Percentiles rank a stretch among this genome's conserved stretches.
phyloP scores from a whole-genome alignment of 148 eudicot genomes.

The Cornus suecica region DNA sequence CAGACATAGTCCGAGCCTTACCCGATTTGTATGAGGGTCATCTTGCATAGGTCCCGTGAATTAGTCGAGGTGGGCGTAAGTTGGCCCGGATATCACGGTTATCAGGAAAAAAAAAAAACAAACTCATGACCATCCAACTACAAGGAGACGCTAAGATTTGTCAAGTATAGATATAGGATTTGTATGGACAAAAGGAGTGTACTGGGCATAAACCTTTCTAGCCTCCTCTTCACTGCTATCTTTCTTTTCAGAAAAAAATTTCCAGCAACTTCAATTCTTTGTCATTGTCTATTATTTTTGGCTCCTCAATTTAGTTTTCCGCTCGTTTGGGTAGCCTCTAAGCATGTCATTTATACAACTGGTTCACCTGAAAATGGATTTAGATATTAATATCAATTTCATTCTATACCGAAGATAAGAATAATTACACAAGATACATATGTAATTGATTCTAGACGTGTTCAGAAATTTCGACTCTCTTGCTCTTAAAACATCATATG shows the following conservation, averaged over 20 bases:
- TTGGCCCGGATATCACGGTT: too few species aligned
- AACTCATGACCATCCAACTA: too few species aligned
- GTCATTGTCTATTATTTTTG: not conserved
- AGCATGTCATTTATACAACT: not conserved
- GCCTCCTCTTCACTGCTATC: not conserved
- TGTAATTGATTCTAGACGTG: not conserved
- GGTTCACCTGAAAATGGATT: not conserved
- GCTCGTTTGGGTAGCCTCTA: not conserved
- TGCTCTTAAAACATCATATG: not conserved
- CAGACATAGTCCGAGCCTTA: too few species aligned
- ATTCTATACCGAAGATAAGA: not conserved
- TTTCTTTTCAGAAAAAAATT: not conserved
- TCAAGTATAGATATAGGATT: not conserved
- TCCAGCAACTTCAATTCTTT: not conserved
- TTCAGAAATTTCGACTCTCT: not conserved
- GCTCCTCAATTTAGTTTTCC: not conserved
- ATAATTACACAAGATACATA: not conserved
- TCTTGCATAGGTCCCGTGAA: too few species aligned
- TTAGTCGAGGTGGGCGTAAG: too few species aligned
- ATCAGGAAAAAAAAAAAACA: too few species aligned
- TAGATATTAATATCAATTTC: not conserved
- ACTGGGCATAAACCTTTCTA: not conserved
- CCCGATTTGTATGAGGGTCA: too few species aligned
- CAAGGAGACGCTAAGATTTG: not conserved
- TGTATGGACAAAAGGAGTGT: not conserved